phyloP scores from a whole-genome alignment of 768 basidiomycete genomes.

The Dioszegia hungarica region DNA sequence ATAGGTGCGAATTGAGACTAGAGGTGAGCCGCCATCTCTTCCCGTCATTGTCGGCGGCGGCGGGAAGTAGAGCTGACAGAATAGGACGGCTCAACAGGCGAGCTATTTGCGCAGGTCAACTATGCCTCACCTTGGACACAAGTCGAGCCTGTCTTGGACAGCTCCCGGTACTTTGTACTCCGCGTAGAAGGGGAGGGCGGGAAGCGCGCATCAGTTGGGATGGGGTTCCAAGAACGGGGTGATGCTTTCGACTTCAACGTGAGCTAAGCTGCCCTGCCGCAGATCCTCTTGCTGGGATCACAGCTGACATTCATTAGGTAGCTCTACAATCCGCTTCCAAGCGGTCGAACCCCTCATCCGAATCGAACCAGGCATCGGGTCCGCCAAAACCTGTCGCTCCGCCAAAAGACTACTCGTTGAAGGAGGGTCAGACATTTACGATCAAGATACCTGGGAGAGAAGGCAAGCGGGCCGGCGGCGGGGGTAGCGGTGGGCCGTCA shows the following conservation, averaged over 20 bases:
- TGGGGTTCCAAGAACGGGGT: constrained; percentile 82
- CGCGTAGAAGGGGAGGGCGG: constrained; percentile 77
- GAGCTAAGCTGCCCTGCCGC: constrained; percentile 50
- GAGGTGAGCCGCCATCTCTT: constrained; percentile 59
- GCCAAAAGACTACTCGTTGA: constrained; percentile 88
- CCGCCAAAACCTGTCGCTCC: constrained; percentile 70
- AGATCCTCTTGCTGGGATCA: too few relatives aligned
- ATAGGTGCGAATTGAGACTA: constrained; percentile 65
- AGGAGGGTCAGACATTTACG: constrained; percentile 90
- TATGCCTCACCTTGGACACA: constrained; percentile 73
- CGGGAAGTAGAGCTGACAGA: neutral
- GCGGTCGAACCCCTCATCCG: constrained; percentile 48
- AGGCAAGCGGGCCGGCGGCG: constrained; percentile 18
- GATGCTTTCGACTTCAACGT: constrained; percentile 87
- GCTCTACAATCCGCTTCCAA: constrained; percentile 52
- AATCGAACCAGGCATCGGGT: constrained; percentile 50
- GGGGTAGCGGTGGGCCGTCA: constrained; percentile 21
- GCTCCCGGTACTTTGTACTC: constrained; percentile 89
- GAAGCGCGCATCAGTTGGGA: constrained; percentile 84
- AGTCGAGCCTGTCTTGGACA: constrained; percentile 94
- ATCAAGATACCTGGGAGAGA: constrained; percentile 72
- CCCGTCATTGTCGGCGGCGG: neutral
- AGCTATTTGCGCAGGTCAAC: constrained; percentile 80
- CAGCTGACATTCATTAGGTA: constrained; percentile 50
- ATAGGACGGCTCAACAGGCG: constrained; percentile 41